Conservation (phyloP, 345 rosid genomes). For the Dimocarpus longan region DNA sequence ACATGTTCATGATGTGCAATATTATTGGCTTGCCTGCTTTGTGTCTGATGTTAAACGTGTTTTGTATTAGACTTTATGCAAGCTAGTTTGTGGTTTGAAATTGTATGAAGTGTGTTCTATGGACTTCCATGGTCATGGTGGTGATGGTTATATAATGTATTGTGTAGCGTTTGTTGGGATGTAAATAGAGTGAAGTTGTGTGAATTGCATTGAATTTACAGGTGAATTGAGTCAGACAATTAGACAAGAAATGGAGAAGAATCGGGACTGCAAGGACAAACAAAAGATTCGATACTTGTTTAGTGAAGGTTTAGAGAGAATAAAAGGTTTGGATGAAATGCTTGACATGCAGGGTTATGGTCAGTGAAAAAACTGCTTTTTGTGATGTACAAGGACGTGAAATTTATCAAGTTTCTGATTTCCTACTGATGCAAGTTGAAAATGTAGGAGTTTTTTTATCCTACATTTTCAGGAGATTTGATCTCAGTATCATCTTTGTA, state of each 20-base stretch:
- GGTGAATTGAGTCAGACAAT: slow-evolving; percentile 64
- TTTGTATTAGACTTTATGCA: background rate
- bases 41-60: background rate
- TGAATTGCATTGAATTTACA: slow-evolving; percentile 30
- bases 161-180: background rate
- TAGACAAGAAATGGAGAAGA: slow-evolving; percentile 74
- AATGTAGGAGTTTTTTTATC: background rate
- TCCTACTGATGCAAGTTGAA: background rate
- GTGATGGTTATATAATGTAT: background rate
- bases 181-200: background rate
- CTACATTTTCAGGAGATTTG: background rate
- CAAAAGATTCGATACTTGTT: slow-evolving; percentile 70
- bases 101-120: background rate
- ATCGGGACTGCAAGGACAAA: slow-evolving; percentile 62
- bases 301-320: slow-evolving; percentile 77
- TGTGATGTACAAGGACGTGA: background rate
- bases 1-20: background rate
- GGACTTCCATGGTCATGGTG: background rate
- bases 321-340: slow-evolving; percentile 75
- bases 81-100: background rate
- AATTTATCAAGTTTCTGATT: background rate
- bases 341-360: slow-evolving; percentile 81
- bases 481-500: background rate
- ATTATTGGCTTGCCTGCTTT: background rate
- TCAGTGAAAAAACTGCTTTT: slow-evolving; percentile 16